phyloP scores from a whole-genome alignment of 768 basidiomycete species.

The Podaxis rugospora region DNA sequence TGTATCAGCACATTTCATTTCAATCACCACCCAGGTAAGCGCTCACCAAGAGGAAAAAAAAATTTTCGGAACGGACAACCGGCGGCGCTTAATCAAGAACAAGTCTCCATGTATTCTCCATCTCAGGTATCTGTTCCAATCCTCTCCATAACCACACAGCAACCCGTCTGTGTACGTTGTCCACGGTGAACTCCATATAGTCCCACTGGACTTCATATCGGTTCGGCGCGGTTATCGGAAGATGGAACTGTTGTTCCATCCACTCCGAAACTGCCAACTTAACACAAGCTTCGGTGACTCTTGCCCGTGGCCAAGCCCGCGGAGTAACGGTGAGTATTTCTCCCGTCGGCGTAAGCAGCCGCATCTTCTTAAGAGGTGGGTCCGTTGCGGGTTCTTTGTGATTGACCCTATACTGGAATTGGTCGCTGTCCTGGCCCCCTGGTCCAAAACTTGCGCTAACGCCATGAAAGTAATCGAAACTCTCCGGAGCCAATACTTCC shows the following conservation, averaged over 20 bases:
- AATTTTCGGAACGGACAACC: not conserved
- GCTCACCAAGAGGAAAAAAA: not conserved
- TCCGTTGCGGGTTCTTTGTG: not conserved
- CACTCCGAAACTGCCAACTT: slow-evolving; percentile 1
- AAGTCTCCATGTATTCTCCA: not conserved
- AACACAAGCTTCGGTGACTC: not conserved
- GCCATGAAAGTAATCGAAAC: not conserved
- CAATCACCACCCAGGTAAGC: too few species aligned
- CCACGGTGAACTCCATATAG: not conserved
- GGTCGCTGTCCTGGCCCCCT: not conserved
- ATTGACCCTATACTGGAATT: not conserved
- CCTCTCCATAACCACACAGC: slow-evolving; percentile 9
- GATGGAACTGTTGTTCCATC: not conserved
- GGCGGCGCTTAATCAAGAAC: not conserved
- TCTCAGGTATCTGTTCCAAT: not conserved
- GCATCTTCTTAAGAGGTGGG: not conserved
- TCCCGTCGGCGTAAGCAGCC: not conserved
- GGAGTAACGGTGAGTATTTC: not conserved
- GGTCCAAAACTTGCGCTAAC: not conserved
- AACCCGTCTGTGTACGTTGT: not conserved
- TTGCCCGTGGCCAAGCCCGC: not conserved
- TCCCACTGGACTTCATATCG: not conserved
- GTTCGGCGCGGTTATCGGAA: not conserved
- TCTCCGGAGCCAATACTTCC: not conserved
- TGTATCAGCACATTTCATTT: too few species aligned